Percentiles rank a stretch among this genome's conserved stretches.
These are phyloP conservation scores for Leccinellum rugosiceps DNA, from an alignment of 768 basidiomycete genomes.

Conservation along the genomic window DNA sequence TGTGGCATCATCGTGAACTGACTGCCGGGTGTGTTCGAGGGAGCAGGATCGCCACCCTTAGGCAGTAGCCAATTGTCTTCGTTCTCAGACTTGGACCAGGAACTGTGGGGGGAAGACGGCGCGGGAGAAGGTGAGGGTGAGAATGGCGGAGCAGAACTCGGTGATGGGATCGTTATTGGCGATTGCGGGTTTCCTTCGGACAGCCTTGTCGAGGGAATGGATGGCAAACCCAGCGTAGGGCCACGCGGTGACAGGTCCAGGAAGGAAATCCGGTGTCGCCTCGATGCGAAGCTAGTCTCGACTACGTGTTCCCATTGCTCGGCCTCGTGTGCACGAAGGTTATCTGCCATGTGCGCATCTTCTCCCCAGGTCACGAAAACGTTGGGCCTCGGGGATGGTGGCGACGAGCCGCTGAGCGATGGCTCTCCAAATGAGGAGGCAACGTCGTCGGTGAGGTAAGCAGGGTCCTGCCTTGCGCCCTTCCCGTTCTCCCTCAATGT, in stretches of 20 bases:
- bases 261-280: slow-evolving; percentile 2
- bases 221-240: slow-evolving; percentile 19
- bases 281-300: slow-evolving; percentile 6
- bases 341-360: slow-evolving; percentile 13
- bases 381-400: slow-evolving; percentile 21
- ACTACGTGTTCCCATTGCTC: slow-evolving; percentile 16
- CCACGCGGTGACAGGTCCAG: slow-evolving; percentile 2
- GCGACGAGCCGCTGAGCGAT: slow-evolving; percentile 14
- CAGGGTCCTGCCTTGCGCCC: slow-evolving; percentile 5
- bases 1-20: not conserved
- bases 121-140: slow-evolving; percentile 18
- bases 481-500: slow-evolving; percentile 33
- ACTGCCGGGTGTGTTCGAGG: not conserved
- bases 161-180: slow-evolving; percentile 24
- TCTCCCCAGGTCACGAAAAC: slow-evolving; percentile 13
- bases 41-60: not conserved
- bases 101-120: slow-evolving; percentile 4
- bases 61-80: slow-evolving; percentile 8
- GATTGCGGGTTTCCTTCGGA: slow-evolving; percentile 24
- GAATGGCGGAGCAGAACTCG: slow-evolving; percentile 13
- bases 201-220: slow-evolving; percentile 24
- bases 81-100: slow-evolving; percentile 12
- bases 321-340: not conserved
- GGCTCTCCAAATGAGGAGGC: slow-evolving; percentile 15
- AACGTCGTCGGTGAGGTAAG: slow-evolving; percentile 16